Evolutionary conservation across 2,329 filamentous ascomycete genomes (phyloP).

Genomic region (Diaporthe australafricana): DNA sequence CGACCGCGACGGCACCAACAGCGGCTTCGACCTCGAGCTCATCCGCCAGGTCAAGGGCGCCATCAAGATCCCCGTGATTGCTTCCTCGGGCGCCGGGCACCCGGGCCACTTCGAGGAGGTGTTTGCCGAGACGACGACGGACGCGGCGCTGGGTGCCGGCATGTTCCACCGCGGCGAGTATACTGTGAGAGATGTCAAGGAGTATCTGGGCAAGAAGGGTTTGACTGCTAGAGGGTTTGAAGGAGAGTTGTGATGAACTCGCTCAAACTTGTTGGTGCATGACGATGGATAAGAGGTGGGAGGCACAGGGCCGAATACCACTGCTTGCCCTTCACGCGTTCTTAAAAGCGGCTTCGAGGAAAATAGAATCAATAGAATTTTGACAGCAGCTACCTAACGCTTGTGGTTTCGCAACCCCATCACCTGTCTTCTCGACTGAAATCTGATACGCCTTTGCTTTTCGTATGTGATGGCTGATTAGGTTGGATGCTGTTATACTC

Average conservation of each 20-base stretch:
- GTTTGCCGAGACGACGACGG: conserved; percentile 85
- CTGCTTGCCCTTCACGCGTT: neutral
- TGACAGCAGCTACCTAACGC: neutral
- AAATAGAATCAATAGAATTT: conserved; percentile 32
- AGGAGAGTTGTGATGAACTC: conserved; percentile 53
- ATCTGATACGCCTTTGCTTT: neutral
- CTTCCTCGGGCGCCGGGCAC: conserved; percentile 90
- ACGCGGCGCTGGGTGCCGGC: conserved; percentile 93
- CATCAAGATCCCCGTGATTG: conserved; percentile 93
- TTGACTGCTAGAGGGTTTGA: conserved; percentile 86
- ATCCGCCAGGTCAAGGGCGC: conserved; percentile 89
- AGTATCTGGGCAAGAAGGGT: conserved; percentile 77
- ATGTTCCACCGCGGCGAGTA: conserved; percentile 99
- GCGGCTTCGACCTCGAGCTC: conserved; percentile 93
- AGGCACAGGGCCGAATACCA: neutral
- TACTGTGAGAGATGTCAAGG: conserved; percentile 94
- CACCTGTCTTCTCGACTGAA: conserved; percentile 3
- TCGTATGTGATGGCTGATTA: conserved; percentile 3
- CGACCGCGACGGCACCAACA: conserved; percentile 94
- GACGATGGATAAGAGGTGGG: neutral
- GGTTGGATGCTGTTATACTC: conserved; percentile 27
- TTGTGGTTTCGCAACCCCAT: conserved; percentile 21
- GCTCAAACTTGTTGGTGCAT: neutral
- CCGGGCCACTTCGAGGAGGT: conserved; percentile 92
- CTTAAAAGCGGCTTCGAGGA: conserved; percentile 3